Evolutionary conservation across 1,139 yeast species (phyloP), one percentile per base, ranked within the genome.

Genomic region (Nakaseomyces kungkrabaensis): DNA sequence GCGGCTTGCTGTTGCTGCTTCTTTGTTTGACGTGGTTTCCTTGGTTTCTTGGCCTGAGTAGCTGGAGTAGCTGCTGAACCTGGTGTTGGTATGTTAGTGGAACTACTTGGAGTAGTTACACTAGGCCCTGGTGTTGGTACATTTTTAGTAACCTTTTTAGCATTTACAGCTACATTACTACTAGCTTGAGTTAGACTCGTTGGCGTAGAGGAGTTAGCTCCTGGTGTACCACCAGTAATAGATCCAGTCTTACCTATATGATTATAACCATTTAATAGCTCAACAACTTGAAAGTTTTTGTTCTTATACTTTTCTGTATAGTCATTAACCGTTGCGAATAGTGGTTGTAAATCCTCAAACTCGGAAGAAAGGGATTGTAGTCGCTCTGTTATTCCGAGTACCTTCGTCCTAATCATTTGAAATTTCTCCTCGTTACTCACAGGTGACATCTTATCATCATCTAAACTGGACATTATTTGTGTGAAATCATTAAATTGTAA

Each of bases 21-120:
- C 54, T 60, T 61, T 9, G 58, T 45, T 45, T 61, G 63, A 42
- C 66, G 59, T 37, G 65, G 63, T 45, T 61, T 61, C 47, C 66
- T 53, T 43, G 63, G 61, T 44, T 61, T 62, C 50, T 59, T 60
- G 41, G 54, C 59, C 9, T 31, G 34, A 5, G 46, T 8, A 26
- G 29, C 37, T 25, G 46, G 42, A 17, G 49, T 43, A 9, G 46
- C 46, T 4, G 46, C 27, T 10, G 38, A 27, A 13, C 26, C 34
- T 10, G 46, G 46, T 33, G 45, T 43, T 4, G 32, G 13, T 7
- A 25, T 32, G 31, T 33, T 33, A 22, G 7, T 32, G 25, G 27
- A 41, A 22, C 22, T 29, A 17, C 37, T 33, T 26, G 42, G 40
- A 10, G 25, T 41, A 36, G 31, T 42, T 7, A 53, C 44, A 3